Evolutionary conservation across 768 basidiomycete species (phyloP).

Genomic region (Pleurotus giganteus): DNA sequence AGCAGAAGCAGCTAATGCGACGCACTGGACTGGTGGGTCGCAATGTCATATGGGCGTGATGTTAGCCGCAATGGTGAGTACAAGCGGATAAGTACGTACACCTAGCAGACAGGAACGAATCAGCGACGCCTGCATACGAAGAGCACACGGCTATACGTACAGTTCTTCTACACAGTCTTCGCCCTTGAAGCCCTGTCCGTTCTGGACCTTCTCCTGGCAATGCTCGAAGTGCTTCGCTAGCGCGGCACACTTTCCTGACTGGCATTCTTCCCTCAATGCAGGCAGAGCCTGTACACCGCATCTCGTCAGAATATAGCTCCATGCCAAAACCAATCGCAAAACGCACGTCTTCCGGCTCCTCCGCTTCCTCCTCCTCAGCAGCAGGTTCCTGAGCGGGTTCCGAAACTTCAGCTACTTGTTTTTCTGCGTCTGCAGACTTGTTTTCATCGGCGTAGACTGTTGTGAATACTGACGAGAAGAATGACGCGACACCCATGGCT

Average conservation of each 20-base stretch:
- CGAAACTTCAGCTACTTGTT: slow-evolving; percentile 52
- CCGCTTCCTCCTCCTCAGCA: slow-evolving; percentile 40
- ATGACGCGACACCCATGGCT: slow-evolving; percentile 31
- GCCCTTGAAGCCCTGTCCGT: slow-evolving; percentile 80
- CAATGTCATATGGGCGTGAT: background rate
- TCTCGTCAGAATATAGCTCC: background rate
- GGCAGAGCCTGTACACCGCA: slow-evolving; percentile 55
- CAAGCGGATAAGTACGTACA: slow-evolving; percentile 25
- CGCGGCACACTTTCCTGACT: slow-evolving; percentile 63
- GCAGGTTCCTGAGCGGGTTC: slow-evolving; percentile 31
- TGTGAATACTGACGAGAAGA: slow-evolving; percentile 46
- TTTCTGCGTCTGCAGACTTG: slow-evolving; percentile 34
- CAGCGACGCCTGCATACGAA: slow-evolving; percentile 20
- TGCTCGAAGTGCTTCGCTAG: slow-evolving; percentile 83
- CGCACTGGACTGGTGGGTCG: slow-evolving; percentile 60
- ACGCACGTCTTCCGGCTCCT: slow-evolving; percentile 85
- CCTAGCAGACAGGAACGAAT: slow-evolving; percentile 17
- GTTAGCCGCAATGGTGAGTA: slow-evolving; percentile 12
- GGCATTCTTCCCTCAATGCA: slow-evolving; percentile 72
- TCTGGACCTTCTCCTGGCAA: slow-evolving; percentile 84
- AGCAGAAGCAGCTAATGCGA: slow-evolving; percentile 15
- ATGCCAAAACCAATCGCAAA: background rate
- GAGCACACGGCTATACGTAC: slow-evolving; percentile 43
- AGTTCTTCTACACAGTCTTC: slow-evolving; percentile 94
- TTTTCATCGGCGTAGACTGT: slow-evolving; percentile 41